Evolutionary conservation across 352 stramenopile genomes (phyloP).

Genomic region (Phytophthora brassicae): DNA sequence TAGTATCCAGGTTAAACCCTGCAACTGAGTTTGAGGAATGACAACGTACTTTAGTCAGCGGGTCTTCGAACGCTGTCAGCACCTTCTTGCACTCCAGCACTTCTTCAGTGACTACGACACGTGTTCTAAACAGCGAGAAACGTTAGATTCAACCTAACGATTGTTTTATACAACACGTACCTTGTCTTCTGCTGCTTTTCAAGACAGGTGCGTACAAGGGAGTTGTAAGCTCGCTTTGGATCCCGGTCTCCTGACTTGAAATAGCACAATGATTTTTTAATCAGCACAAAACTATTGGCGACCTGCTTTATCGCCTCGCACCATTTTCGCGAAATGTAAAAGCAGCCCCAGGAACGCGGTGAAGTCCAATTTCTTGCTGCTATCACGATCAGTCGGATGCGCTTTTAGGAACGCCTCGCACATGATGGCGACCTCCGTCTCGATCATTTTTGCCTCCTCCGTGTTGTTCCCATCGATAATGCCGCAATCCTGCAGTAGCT

Average conservation of each 20-base stretch:
- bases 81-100: constrained; percentile 72
- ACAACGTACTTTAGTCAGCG: constrained; percentile 44
- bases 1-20: background rate
- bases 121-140: constrained; percentile 27
- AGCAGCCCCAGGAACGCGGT: constrained; percentile 68
- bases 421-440: constrained; percentile 76
- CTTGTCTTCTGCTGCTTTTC: constrained; percentile 69
- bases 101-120: constrained; percentile 47
- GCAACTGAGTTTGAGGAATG: background rate
- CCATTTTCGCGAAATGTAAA: constrained; percentile 71
- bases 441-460: constrained; percentile 61
- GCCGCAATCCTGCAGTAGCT: constrained; percentile 76
- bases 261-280: background rate
- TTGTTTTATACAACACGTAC: constrained; percentile 8
- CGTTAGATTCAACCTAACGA: background rate
- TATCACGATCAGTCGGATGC: constrained; percentile 60
- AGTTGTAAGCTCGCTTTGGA: constrained; percentile 55
- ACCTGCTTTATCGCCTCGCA: constrained; percentile 10
- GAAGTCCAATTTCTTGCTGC: constrained; percentile 70
- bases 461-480: constrained; percentile 59
- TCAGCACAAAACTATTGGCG: background rate
- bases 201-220: constrained; percentile 61
- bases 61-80: constrained; percentile 60
- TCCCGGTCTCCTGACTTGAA: constrained; percentile 58
- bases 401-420: constrained; percentile 70